Conservation (phyloP, 1,284 basidiomycete genomes). For the Paramarasmius palmivorus region DNA sequence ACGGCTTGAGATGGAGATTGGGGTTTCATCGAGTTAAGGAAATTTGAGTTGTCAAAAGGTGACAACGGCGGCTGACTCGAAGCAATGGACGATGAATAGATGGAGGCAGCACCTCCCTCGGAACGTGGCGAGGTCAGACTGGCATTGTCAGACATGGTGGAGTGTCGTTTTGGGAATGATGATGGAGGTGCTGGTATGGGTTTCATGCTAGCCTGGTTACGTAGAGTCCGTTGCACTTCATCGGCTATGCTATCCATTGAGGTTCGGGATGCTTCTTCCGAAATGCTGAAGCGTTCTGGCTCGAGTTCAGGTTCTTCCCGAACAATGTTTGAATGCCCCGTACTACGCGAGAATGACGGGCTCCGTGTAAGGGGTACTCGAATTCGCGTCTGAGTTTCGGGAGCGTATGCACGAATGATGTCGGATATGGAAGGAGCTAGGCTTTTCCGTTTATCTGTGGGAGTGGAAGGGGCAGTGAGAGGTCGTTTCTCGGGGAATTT, state of each 20-base stretch:
- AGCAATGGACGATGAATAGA: slow-evolving; percentile 46
- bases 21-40: slow-evolving; percentile 41
- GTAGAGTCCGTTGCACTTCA: slow-evolving; percentile 70
- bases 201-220: slow-evolving; percentile 53
- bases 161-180: slow-evolving; percentile 49
- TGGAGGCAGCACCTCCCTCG: slow-evolving; percentile 46
- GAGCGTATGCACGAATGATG: slow-evolving; percentile 74
- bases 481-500: slow-evolving; percentile 6
- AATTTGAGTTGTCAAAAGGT: slow-evolving; percentile 43
- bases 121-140: slow-evolving; percentile 54
- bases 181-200: slow-evolving; percentile 36
- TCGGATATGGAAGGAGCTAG: slow-evolving; percentile 79
- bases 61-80: slow-evolving; percentile 45
- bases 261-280: slow-evolving; percentile 69
- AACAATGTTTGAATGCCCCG: slow-evolving; percentile 44
- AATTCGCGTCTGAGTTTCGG: slow-evolving; percentile 45
- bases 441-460: slow-evolving; percentile 33
- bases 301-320: slow-evolving; percentile 53
- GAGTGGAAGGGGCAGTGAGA: slow-evolving; percentile 18
- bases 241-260: slow-evolving; percentile 83
- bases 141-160: slow-evolving; percentile 46
- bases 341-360: slow-evolving; percentile 48
- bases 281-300: slow-evolving; percentile 48
- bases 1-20: slow-evolving; percentile 66
- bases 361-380: slow-evolving; percentile 44